Conservation (phyloP, 352 stramenopile genomes). For the Pythium folliculosum region DNA sequence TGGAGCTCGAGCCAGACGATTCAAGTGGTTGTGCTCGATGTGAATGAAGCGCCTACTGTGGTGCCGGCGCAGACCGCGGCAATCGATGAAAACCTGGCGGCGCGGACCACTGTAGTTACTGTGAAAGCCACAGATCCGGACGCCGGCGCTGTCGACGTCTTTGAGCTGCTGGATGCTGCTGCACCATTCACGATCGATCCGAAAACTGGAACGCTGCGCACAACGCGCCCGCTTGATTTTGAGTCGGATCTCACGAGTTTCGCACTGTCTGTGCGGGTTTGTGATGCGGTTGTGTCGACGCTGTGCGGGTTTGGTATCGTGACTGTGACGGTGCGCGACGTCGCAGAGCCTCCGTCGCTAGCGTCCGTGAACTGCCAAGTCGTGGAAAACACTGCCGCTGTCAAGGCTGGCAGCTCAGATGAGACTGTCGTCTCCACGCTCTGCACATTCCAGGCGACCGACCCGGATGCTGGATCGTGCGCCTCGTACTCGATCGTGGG, state of each 20-base stretch:
- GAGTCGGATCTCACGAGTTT: conserved; percentile 40
- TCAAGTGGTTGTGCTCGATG: conserved; percentile 41
- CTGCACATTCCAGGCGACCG: conserved; percentile 42
- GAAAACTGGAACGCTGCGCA: conserved; percentile 33
- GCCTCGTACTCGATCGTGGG: conserved; percentile 44
- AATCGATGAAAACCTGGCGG: conserved; percentile 42
- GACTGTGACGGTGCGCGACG: conserved; percentile 33
- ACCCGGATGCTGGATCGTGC: conserved; percentile 47
- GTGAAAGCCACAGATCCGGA: conserved; percentile 44
- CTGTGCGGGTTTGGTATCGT: conserved; percentile 48
- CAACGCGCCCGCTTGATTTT: conserved; percentile 46
- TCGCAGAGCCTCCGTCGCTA: conserved; percentile 42
- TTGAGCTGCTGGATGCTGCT: conserved; percentile 28
- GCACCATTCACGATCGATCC: conserved; percentile 27
- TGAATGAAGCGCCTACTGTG: conserved; percentile 52
- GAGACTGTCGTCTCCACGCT: conserved; percentile 2
- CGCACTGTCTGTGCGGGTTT: conserved; percentile 46
- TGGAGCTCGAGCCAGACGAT: conserved; percentile 31
- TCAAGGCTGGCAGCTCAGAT: conserved; percentile 20
- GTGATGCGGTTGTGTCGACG: conserved; percentile 30
- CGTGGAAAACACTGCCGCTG: conserved; percentile 47
- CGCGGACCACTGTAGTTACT: conserved; percentile 33
- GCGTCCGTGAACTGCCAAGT: conserved; percentile 33
- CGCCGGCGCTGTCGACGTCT: conserved; percentile 26
- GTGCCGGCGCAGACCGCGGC: conserved; percentile 23